Evolutionary conservation across 345 rosid species (phyloP).

Genomic region (Citrus medica): DNA sequence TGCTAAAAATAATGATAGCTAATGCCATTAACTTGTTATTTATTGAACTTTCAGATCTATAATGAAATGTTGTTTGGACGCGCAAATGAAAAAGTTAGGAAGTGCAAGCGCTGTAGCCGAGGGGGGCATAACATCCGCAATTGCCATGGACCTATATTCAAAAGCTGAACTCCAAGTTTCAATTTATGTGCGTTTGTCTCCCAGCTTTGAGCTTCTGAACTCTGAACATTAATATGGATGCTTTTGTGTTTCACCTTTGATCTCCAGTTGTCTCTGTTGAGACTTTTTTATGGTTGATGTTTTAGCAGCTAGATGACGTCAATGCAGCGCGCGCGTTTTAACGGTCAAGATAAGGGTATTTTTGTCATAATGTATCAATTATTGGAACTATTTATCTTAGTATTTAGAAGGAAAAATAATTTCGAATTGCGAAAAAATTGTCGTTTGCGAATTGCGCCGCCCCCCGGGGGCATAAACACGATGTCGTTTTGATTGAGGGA

Average conservation of each 20-base stretch:
- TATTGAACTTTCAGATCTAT: not conserved
- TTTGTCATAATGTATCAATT: not conserved
- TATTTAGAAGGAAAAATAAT: not conserved
- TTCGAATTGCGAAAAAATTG: too few species aligned
- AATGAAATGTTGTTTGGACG: not conserved
- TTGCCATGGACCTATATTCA: not conserved
- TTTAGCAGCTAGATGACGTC: not conserved
- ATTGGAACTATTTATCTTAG: not conserved
- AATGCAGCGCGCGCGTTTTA: not conserved
- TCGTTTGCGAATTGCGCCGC: not conserved
- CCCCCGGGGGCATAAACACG: not conserved
- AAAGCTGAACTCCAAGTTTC: not conserved
- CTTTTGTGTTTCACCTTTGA: not conserved
- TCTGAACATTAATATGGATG: not conserved
- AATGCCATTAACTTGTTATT: not conserved
- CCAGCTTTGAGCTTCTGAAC: not conserved
- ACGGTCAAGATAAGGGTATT: not conserved
- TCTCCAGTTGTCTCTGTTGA: not conserved
- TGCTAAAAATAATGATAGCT: not conserved
- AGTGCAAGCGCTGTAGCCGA: not conserved
- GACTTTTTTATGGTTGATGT: too few species aligned
- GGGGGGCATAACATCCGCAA: conserved; percentile 1
- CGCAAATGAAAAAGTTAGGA: not conserved
- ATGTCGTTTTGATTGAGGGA: not conserved
- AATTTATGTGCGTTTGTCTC: not conserved